Percentiles rank a stretch among this genome's conserved stretches.
Evolutionary conservation across 164 flowering plant genomes (phyloP).

Genomic region (Echeveria elegans): DNA sequence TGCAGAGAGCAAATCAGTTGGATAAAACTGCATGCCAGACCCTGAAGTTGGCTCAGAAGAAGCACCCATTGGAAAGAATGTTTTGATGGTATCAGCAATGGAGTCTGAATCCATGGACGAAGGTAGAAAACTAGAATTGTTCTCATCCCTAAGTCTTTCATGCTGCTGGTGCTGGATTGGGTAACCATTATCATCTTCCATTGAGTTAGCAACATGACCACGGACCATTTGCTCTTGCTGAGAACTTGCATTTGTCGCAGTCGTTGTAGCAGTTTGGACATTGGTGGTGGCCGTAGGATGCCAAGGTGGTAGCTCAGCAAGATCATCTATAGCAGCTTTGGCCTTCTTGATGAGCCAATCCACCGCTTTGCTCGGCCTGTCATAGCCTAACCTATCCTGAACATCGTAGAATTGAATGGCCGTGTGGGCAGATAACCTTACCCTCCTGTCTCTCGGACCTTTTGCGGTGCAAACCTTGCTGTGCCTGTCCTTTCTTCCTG

Average conservation of each 20-base stretch:
- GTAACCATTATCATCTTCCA: constrained; percentile 4
- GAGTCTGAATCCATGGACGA: constrained; percentile 65
- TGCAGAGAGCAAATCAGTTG: constrained; percentile 36
- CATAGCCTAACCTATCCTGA: not conserved
- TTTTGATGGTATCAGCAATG: constrained; percentile 27
- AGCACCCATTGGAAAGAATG: constrained; percentile 47
- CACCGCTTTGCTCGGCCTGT: constrained; percentile 30
- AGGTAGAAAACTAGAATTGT: constrained; percentile 33
- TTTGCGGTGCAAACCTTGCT: constrained; percentile 71
- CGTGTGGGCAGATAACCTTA: constrained; percentile 22
- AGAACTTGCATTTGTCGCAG: not conserved
- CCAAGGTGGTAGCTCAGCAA: constrained; percentile 64
- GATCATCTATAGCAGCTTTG: constrained; percentile 56
- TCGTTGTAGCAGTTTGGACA: constrained; percentile 1
- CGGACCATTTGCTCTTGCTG: not conserved
- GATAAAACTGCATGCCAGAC: constrained; percentile 23
- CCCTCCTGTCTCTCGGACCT: constrained; percentile 65
- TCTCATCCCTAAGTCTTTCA: constrained; percentile 10
- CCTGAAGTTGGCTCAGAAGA: constrained; percentile 18
- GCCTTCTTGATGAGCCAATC: constrained; percentile 79
- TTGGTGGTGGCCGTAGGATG: constrained; percentile 21
- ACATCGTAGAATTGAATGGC: not conserved
- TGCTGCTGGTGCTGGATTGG: constrained; percentile 11
- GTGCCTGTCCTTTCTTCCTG: constrained; percentile 19
- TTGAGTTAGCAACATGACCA: constrained; percentile 4